Conservation (phyloP, 2,329 filamentous ascomycete species). For the Diaporthe nobilis region DNA sequence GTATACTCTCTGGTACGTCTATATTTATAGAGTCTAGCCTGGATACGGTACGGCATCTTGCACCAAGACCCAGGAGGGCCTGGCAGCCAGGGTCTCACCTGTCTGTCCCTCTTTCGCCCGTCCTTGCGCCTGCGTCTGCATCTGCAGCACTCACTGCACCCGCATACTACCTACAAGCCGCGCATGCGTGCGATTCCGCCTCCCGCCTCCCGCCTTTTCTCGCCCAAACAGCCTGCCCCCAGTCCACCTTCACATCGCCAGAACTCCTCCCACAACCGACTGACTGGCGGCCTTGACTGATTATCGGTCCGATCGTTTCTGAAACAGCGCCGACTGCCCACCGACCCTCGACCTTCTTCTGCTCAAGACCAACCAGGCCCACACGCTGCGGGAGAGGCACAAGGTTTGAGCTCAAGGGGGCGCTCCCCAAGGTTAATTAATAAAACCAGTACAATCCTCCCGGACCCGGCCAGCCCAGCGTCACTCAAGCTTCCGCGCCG, state of each 20-base stretch:
- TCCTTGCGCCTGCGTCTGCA: neutral
- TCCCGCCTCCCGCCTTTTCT: slow-evolving; percentile 13
- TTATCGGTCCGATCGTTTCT: slow-evolving; percentile 20
- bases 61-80: neutral
- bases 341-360: neutral
- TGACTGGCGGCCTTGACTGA: slow-evolving; percentile 14
- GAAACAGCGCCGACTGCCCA: slow-evolving; percentile 10
- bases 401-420: neutral
- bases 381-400: neutral
- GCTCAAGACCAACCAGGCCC: neutral
- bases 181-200: neutral
- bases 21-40: neutral
- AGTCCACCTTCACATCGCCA: neutral
- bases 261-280: neutral
- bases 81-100: slow-evolving; percentile 11
- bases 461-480: slow-evolving; percentile 31
- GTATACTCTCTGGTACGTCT: too few relatives aligned
- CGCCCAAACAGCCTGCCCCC: neutral
- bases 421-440: neutral
- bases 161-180: neutral
- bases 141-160: neutral
- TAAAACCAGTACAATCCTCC: neutral
- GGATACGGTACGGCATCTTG: slow-evolving; percentile 6
- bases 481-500: slow-evolving; percentile 17
- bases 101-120: neutral